Evolutionary conservation across 768 basidiomycete genomes (phyloP), one percentile per base, ranked within the genome.

Genomic region (Hemileccinum impolitum): DNA sequence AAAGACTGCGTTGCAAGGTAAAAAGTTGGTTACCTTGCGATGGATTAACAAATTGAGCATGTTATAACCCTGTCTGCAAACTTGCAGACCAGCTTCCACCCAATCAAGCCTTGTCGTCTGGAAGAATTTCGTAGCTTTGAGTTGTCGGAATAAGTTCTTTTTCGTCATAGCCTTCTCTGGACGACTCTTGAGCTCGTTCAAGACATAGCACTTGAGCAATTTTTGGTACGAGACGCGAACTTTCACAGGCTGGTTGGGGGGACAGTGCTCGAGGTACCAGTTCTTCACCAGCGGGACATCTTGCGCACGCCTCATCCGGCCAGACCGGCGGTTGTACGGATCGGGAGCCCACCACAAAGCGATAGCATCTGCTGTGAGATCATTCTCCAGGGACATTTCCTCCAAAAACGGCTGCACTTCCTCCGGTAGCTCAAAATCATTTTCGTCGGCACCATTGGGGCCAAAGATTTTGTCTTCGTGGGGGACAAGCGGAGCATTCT

Each of bases 41-140:
- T 99, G 96, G 58, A 99, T 99, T 53, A 99, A 78, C 26, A 99
- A 74, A 70, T 99, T 99, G 55, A 99, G 75, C 96, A 99, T 99
- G 73, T 98, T 99, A 74, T 96, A 99, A 35, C 96, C 96, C 66
- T 99, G 96, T 56, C 96, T 77, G 74, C 95, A 98, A 45, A 99
- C 95, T 70, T 99, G 96, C 52, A 99, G 72, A 57, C 96, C 96
- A 3, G 95, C 96, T 69, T 99, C 96, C 32, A 99, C 95, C 96
- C 96, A 99, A 69, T 99, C 96, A 57, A 99, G 72, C 56, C 81
- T 91, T 4, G 96, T 99, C 13, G 90, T 92, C 75, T 98, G 96
- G 85, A 99, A 99, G 73, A 99, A 99, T 71, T 98, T 98, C 50
- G 96, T 99, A n/a, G 90, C 87, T 71, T 97, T 98, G 49, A 94